Evolutionary conservation across 164 flowering plant species (phyloP).

Genomic region (Vitis labrusca): DNA sequence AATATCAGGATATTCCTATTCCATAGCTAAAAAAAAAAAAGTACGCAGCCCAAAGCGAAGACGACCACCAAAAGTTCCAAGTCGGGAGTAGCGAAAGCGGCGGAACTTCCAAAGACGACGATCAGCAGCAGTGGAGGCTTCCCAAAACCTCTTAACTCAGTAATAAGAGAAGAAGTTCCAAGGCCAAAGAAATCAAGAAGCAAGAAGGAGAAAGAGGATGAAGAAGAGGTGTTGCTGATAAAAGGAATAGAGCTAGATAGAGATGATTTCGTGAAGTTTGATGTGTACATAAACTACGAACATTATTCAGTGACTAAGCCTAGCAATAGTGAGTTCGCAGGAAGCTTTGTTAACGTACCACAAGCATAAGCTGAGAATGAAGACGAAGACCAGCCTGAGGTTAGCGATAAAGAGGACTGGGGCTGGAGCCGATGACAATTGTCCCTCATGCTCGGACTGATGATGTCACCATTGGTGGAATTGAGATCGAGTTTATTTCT

Average conservation of each 20-base stretch:
- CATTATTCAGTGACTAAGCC: slow-evolving; percentile 9
- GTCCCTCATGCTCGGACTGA: slow-evolving; percentile 37
- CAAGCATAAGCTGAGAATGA: slow-evolving; percentile 36
- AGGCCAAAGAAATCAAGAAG: slow-evolving; percentile 54
- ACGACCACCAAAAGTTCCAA: background rate
- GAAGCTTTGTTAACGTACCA: too few species aligned
- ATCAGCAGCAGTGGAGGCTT: slow-evolving; percentile 7
- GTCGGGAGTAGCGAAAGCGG: slow-evolving; percentile 10
- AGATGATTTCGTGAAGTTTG: slow-evolving; percentile 46
- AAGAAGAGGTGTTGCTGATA: slow-evolving; percentile 55
- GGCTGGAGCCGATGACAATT: slow-evolving; percentile 53
- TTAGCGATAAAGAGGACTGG: slow-evolving; percentile 51
- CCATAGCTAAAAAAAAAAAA: slow-evolving; percentile 43
- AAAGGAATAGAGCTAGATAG: slow-evolving; percentile 42
- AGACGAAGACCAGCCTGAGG: slow-evolving; percentile 34
- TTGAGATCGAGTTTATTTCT: slow-evolving; percentile 30
- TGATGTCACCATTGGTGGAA: slow-evolving; percentile 19
- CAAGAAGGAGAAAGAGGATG: slow-evolving; percentile 46
- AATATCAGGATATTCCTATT: slow-evolving; percentile 47
- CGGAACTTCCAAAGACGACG: background rate
- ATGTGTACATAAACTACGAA: slow-evolving; percentile 53
- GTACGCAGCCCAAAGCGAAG: slow-evolving; percentile 16
- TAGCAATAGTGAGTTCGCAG: slow-evolving; percentile 26
- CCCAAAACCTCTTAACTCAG: slow-evolving; percentile 29
- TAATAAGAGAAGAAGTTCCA: slow-evolving; percentile 27